Conservation (phyloP, 208 protist species). For the Acanthamoeba royreba region DNA sequence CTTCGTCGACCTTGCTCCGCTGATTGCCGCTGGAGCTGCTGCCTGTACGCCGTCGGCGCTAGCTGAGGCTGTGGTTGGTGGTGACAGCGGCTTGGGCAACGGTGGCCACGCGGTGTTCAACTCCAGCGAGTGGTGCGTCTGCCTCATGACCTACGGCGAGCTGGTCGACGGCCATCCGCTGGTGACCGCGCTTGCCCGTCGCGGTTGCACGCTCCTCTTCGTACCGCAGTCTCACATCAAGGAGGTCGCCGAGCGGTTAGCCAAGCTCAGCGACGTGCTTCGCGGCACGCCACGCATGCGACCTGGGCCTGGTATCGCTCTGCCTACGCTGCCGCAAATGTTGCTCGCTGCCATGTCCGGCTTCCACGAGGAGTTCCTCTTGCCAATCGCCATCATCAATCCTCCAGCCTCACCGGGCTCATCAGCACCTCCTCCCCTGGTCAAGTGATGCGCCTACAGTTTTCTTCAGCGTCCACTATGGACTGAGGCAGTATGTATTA, state of each 20-base stretch:
- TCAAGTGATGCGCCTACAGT: no score
- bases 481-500: no score
- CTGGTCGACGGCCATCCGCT: neutral
- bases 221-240: neutral
- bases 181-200: neutral
- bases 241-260: neutral
- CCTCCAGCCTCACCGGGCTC: neutral
- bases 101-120: no score
- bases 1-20: neutral
- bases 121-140: neutral
- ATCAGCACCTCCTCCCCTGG: no score
- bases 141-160: neutral
- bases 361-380: conserved; percentile 16
- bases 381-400: conserved; percentile 22
- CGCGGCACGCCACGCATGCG: neutral
- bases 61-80: neutral
- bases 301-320: neutral
- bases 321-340: neutral
- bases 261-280: neutral
- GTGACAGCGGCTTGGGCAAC: no score
- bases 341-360: neutral
- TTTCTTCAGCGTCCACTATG: no score
- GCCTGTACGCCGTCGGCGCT: neutral
- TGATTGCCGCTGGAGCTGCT: neutral
- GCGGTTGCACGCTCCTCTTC: neutral